phyloP scores from a whole-genome alignment of 2,329 filamentous ascomycete genomes.

The Fusarium buxicola region DNA sequence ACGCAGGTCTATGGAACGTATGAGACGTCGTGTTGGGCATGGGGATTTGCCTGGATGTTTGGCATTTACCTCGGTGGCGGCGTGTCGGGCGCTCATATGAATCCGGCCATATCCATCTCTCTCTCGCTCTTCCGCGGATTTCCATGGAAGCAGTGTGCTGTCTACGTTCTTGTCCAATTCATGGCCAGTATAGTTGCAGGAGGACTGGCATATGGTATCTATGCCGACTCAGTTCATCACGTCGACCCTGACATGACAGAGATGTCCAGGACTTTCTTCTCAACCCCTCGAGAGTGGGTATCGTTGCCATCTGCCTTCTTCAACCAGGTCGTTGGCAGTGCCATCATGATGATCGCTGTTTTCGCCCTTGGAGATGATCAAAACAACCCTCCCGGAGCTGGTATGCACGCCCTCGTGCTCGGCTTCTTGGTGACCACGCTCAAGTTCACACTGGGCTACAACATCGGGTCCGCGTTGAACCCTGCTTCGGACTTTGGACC shows the following conservation, averaged over 20 bases:
- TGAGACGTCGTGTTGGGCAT: conserved; percentile 42
- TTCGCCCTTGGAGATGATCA: conserved; percentile 53
- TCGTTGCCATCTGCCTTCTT: conserved; percentile 47
- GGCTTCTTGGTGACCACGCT: conserved; percentile 51
- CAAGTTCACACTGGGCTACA: conserved; percentile 53
- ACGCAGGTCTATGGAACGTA: conserved; percentile 30
- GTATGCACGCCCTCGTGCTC: conserved; percentile 53
- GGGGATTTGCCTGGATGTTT: conserved; percentile 44
- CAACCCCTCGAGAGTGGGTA: conserved; percentile 44
- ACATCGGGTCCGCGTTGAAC: conserved; percentile 53
- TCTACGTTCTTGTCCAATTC: conserved; percentile 22
- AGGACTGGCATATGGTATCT: conserved; percentile 18
- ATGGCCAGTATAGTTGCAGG: conserved; percentile 14
- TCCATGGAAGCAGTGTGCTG: conserved; percentile 48
- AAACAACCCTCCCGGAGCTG: conserved; percentile 52
- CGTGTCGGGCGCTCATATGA: conserved; percentile 48
- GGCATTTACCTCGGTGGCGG: conserved; percentile 44
- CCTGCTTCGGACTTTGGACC: conserved; percentile 54
- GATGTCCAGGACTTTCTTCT: conserved; percentile 51
- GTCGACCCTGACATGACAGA: conserved; percentile 48
- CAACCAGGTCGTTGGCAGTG: conserved; percentile 51
- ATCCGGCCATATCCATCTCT: conserved; percentile 52
- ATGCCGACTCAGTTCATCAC: conserved; percentile 30
- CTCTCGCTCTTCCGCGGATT: conserved; percentile 53
- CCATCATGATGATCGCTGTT: conserved; percentile 52